Evolutionary conservation across 495 filamentous ascomycete species (phyloP), one percentile per base, ranked within the genome.

Genomic region (Podospora sp.): DNA sequence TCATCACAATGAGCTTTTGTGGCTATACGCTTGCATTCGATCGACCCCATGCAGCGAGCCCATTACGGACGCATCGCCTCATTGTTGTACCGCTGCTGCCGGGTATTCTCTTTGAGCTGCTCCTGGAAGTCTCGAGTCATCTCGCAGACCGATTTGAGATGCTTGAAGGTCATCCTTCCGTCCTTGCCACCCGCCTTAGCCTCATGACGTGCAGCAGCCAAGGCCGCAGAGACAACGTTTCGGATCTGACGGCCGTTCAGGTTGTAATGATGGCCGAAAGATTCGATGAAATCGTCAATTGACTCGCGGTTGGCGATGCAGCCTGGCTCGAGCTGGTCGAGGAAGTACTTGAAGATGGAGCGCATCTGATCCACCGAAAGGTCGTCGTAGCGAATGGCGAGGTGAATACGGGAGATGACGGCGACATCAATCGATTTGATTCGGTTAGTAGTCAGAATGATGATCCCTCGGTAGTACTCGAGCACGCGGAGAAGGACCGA

Each of bases 381-480:
- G 27, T 68, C 35, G 0, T 52, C 52, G 21, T 62, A 62, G 11
- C 24, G 14, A 40, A 62, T 46, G 21, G 40, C 35, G 36, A 62
- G 25, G 46, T 62, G 60, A 25, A 62, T 50, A 5, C 60, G 29
- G 24, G 33, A 46, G 33, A n/a, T 25, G 46, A 62, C 25, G 14
- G 60, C 60, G 21, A 50, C 60, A 21, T 62, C 60, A 21, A 62
- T 46, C 6, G 35, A 40, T 21, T 20, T 40, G 46, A 62, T 62
- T 22, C 46, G 76, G 63, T 83, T 83, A 20, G 80, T 79, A 0
- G 81, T 82, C n/a, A 83, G 73, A 66, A 84, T 79, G 26, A 83
- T 68, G 35, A 81, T 79, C n/a, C 80, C 80, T 22, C 79, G 72
- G 51, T 85, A 85, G 72, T 85, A 85, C 69, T 86, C 82, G 0